Evolutionary conservation across 2,329 filamentous ascomycete species (phyloP).

Genomic region (Paecilomyces niveus): DNA sequence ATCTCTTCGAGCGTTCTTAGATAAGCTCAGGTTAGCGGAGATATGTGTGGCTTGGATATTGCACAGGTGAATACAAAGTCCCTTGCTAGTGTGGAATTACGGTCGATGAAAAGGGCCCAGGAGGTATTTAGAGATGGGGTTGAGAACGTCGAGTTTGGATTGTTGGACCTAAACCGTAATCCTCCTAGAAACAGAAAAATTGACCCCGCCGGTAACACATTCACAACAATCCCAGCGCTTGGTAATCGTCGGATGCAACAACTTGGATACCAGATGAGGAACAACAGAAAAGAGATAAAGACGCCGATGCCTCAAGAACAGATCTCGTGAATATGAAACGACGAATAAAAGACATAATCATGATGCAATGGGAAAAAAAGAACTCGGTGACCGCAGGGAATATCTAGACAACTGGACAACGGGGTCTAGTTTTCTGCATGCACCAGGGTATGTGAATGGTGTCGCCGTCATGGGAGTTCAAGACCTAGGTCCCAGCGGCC

Average conservation of each 20-base stretch:
- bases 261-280: not conserved
- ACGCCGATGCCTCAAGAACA: not conserved
- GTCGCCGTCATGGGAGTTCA: not conserved
- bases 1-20: not conserved
- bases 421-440: not conserved
- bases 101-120: not conserved
- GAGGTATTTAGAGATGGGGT: too few relatives aligned
- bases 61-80: not conserved
- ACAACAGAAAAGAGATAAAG: not conserved
- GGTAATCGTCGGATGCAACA: not conserved
- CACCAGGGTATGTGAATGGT: not conserved
- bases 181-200: not conserved
- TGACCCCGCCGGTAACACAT: not conserved
- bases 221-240: not conserved
- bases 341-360: not conserved
- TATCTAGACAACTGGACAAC: not conserved
- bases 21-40: not conserved
- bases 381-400: not conserved
- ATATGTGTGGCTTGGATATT: not conserved
- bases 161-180: not conserved
- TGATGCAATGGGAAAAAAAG: not conserved
- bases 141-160: not conserved
- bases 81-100: not conserved
- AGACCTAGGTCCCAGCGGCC: not conserved
- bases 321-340: not conserved